Evolutionary conservation across 805 yeast genomes (phyloP), one percentile per base, ranked within the genome.

Genomic region (Ogataea chonburiensis): DNA sequence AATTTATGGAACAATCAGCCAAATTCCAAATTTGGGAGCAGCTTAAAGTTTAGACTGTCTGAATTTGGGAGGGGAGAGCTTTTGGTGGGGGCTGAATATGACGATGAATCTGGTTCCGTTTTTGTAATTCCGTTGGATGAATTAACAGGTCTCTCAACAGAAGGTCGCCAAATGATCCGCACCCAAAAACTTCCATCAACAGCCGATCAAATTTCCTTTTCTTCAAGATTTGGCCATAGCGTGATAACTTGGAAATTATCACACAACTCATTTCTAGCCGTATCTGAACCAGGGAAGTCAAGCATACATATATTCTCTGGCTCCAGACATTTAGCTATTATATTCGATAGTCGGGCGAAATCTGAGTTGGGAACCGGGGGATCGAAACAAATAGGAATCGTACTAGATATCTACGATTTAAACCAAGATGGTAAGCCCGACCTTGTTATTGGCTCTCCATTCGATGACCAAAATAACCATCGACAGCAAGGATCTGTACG

Each of bases 201-300:
- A 16, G 6, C 28, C 12, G 14, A 23, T 3, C 11, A 23, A 10
- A 19, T 45, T 7, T 46, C 53, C 14, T 58, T 49, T 34, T 62
- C 68, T 5, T 43, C 55, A 0, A 49, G 66, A 29, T 75, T 72
- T 46, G 85, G 85, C 0, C 49, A 62, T 0, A 46, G 59, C 2
- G 42, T 74, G 26, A 55, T 59, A 0, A 46, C 46, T 1, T 58
- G 67, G 42, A 48, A 39, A 1, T 13, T 63, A 0, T 38, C 52
- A 5, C 63, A 53, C 4, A 22, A 49, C 1, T 62, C 68, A 7
- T 63, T 65, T 31, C 52, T 78, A 6, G 64, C 70, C 0, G 64
- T 75, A 4, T 54, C 76, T 1, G 68, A 72, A 34, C 83, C 85
- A 0, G 84, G 85, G 0, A 25, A 52, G 0, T 73, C 79, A 4